Evolutionary conservation across 305 asterid species (phyloP), one percentile per base, ranked within the genome.

Genomic region (Fraxinus greggii): DNA sequence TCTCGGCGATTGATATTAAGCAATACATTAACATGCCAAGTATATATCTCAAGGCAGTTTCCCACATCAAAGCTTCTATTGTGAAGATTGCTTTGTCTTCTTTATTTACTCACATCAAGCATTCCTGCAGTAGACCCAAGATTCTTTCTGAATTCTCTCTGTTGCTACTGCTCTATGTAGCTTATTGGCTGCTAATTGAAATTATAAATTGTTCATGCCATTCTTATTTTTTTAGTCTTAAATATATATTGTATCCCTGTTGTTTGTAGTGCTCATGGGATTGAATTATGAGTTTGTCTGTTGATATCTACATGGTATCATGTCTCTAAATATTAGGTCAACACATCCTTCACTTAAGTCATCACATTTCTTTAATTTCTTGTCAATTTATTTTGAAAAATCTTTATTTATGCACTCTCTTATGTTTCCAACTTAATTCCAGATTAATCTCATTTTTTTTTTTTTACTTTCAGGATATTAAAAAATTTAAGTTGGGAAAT

Each of bases 401-500:
- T 63, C 29, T 61, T 42, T 69, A 13, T 10, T 65, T 28, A 33
- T 61, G 78, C 75, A 24, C 17, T 21, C 81, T 80, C 77, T 12
- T 56, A 13, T 38, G 42, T 77, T 75, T 32, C 31, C 23, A 9
- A 61, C 75, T 72, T 72, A 72, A 72, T 72, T 33, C 42, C 45
- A 15, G 26, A 54, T n/a, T 24, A 79, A 76, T 76, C 75, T 81
- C 29, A 48, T 65, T 75, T 69, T 84, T 74, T 79, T 59, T 1
- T 28, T 75, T 31, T 70, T 36, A 35, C 40, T 79, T 38, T 76
- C 91, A 97, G 99, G 98, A 91, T 61, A 78, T 88, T 77, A 80
- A 92, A 84, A 92, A 90, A 85, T 97, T 87, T 92, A 95, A 93
- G 85, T 79, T 95, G 87, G 98, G 91, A 76, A 85, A 93, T 85